Base-by-base conservation (phyloP, 2,329 filamentous ascomycete genomes). In the Macrophomina phaseolina region DNA sequence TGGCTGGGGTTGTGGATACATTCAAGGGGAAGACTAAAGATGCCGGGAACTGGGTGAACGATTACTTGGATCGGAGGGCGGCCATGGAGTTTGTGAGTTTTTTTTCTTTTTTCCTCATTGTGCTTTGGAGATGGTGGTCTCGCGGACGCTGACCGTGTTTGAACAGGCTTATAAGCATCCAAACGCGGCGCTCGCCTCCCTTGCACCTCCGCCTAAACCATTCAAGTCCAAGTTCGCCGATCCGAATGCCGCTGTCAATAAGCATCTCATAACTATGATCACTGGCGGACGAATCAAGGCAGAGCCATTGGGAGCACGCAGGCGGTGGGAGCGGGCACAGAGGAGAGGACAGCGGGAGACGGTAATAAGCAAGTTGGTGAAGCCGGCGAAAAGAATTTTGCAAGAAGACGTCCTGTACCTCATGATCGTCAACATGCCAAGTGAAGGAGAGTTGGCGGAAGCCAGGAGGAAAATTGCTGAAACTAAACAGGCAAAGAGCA, bases 361-460 rank as follows among this genome's bases (percentile, higher is more conserved):
- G 56, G 51, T 51, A 46, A 51, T 11, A 14, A 51, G 60, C 9
- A 30, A 42, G 14, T 16, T 52, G 16, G 48, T 65, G 9, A 66
- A 53, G 38, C 48, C 55, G 23, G 16, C 58, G 1, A 68, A 46
- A 55, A 68, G 63, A 38, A 30, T 67, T 34, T 28, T 69, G 53
- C 48, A 60, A 40, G 53, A 70, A 56, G 55, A 70, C 51, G 67
- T 70, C 11, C 32, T 70, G 14, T 71, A 71, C 46, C 48, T 71
- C 5, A 67, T 69, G 62, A 67, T 71, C 53, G 70, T 71, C 5
- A 71, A 70, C 32, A 65, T 70, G 62, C 69, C 70, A 1, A 69
- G 53, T 2, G 63, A 68, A 38, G 51, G 42, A 60, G 63, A 67
- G 30, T 52, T 71, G 34, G 69, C 60, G 34, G 45, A 38, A 30